Conservation (phyloP, 495 filamentous ascomycete genomes). For the Xylaria scruposa region DNA sequence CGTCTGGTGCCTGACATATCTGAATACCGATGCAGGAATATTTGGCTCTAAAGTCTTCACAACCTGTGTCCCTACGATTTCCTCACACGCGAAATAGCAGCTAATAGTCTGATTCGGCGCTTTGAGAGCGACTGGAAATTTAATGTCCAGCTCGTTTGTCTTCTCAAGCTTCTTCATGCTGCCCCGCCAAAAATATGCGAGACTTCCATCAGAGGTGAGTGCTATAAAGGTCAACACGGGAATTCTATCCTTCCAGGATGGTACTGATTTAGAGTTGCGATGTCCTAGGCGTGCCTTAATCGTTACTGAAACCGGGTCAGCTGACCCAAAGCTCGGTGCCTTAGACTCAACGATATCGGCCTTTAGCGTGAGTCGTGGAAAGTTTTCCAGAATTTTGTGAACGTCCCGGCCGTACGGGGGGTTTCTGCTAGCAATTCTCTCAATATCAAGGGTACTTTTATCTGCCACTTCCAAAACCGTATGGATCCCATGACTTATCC, state of each 20-base stretch:
- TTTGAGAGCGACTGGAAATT: slow-evolving; percentile 65
- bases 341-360: slow-evolving; percentile 39
- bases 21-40: slow-evolving; percentile 64
- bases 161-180: slow-evolving; percentile 72
- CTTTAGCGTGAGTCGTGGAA: slow-evolving; percentile 74
- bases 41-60: slow-evolving; percentile 66
- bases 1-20: slow-evolving; percentile 29
- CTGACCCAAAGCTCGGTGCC: slow-evolving; percentile 43
- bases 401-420: slow-evolving; percentile 82
- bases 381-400: slow-evolving; percentile 66
- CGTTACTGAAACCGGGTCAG: slow-evolving; percentile 57
- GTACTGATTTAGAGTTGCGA: slow-evolving; percentile 68
- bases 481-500: slow-evolving; percentile 72
- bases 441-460: slow-evolving; percentile 74
- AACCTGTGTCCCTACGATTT: slow-evolving; percentile 82
- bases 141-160: slow-evolving; percentile 59
- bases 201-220: slow-evolving; percentile 74
- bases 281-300: slow-evolving; percentile 76
- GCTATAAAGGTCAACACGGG: slow-evolving; percentile 77
- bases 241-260: slow-evolving; percentile 64
- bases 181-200: slow-evolving; percentile 79
- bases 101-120: slow-evolving; percentile 63
- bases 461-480: slow-evolving; percentile 73
- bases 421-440: slow-evolving; percentile 76
- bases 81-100: slow-evolving; percentile 86